Evolutionary conservation across 2,329 filamentous ascomycete species (phyloP), one percentile per base, ranked within the genome.

Genomic region (Stemphylium lycopersici): DNA sequence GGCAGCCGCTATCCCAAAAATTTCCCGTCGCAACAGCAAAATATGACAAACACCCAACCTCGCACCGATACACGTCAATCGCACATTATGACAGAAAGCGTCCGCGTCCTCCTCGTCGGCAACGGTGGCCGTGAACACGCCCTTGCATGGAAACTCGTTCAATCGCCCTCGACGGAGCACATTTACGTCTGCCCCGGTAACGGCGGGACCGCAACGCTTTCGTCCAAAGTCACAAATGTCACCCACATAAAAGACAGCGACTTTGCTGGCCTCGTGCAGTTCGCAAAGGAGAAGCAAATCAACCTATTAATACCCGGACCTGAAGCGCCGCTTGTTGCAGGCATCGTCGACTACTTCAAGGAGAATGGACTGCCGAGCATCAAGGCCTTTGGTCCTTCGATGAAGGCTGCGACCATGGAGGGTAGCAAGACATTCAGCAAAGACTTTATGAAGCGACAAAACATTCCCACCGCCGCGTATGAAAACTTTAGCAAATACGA

Each of bases 381-480:
- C 71, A 84, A 85, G 65, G 89, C 87, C 76, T 98, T 97, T 71
- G 95, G 93, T 2, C 95, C 95, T 4, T 90, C 87, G 52, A 87
- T 90, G 77, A 86, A 86, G 43, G 93, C 95, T 18, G 93, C 95
- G 15, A 84, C 85, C 39, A 91, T 99, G 84, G 95, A 99, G 78
- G 95, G 95, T 56, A 96, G 90, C 79, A 99, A 99, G 81, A 90
- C 93, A 10, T 98, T 96, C 76, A 92, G 90, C 58, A 99, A 99
- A 75, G 93, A 98, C 76, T 98, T 98, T 73, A 99, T 98, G 95
- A 88, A 90, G 76, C 87, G 88, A 62, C 87, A 96, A 78, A 84
- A 84, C 68, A 96, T 99, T 66, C 93, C 93, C 33, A 98, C 95
- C 1, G 95, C 95, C 13, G 86, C 85, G 34, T 98, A 96, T 79